Evolutionary conservation across 2,329 filamentous ascomycete genomes (phyloP).

Genomic region (Cladosporium velox): DNA sequence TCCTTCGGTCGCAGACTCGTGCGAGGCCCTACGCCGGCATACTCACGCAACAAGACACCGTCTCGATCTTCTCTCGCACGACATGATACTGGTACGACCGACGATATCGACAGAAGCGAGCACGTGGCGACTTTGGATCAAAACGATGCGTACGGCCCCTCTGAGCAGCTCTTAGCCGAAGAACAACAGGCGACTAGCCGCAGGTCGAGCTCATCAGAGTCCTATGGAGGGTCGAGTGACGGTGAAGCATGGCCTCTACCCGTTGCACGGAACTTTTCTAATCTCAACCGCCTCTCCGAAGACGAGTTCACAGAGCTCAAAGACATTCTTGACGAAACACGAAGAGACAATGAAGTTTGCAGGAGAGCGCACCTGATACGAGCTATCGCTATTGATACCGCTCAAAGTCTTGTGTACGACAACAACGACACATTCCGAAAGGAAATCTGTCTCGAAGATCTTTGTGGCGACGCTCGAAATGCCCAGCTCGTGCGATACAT

Average conservation of each 20-base stretch:
- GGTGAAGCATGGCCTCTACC: neutral
- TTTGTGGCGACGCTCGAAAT: constrained; percentile 5
- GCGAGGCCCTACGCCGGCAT: constrained; percentile 11
- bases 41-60: constrained; percentile 5
- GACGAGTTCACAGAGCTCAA: neutral
- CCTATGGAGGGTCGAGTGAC: neutral
- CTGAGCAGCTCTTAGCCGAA: neutral
- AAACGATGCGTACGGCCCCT: neutral
- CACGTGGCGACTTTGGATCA: neutral
- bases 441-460: neutral
- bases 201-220: neutral
- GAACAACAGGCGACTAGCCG: neutral
- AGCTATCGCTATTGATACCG: neutral
- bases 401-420: neutral
- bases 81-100: neutral
- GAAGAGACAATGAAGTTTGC: constrained; percentile 7
- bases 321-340: neutral
- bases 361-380: constrained; percentile 5
- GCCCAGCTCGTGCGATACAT: constrained; percentile 29
- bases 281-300: neutral
- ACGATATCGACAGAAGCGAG: neutral
- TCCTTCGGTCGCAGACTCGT: constrained; percentile 11
- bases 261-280: neutral
- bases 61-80: neutral
- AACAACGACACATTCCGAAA: neutral